Conservation (phyloP, 202 grass and related monocot species). For the Saccharum hybrid region DNA sequence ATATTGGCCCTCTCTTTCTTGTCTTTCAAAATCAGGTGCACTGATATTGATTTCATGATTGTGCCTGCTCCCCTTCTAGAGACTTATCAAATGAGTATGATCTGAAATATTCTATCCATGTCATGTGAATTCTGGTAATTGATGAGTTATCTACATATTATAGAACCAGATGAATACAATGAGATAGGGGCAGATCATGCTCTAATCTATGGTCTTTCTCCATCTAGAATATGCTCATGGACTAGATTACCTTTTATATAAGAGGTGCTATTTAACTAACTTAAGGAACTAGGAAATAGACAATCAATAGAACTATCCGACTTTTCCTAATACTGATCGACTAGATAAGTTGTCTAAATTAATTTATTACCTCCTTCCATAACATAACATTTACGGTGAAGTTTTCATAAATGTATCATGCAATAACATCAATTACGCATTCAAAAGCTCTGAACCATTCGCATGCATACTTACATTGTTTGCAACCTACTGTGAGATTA, state of each 20-base stretch:
- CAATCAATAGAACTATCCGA: neutral
- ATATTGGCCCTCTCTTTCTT: neutral
- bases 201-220: neutral
- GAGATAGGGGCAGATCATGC: neutral
- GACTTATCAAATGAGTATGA: neutral
- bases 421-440: constrained; percentile 1
- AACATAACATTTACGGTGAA: neutral
- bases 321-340: neutral
- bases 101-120: neutral
- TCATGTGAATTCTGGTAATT: neutral
- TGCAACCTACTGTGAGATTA: neutral
- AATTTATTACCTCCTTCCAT: neutral
- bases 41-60: neutral
- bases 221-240: neutral
- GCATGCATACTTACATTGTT: neutral
- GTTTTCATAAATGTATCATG: neutral
- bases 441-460: neutral
- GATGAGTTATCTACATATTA: neutral
- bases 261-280: neutral
- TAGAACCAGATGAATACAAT: neutral
- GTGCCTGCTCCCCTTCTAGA: neutral
- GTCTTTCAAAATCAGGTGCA: constrained; percentile 14
- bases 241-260: neutral
- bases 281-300: constrained; percentile 1
- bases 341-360: constrained; percentile 8